Base-by-base conservation (phyloP, 1,284 basidiomycete genomes). In the Moesziomyces globuligerus region DNA sequence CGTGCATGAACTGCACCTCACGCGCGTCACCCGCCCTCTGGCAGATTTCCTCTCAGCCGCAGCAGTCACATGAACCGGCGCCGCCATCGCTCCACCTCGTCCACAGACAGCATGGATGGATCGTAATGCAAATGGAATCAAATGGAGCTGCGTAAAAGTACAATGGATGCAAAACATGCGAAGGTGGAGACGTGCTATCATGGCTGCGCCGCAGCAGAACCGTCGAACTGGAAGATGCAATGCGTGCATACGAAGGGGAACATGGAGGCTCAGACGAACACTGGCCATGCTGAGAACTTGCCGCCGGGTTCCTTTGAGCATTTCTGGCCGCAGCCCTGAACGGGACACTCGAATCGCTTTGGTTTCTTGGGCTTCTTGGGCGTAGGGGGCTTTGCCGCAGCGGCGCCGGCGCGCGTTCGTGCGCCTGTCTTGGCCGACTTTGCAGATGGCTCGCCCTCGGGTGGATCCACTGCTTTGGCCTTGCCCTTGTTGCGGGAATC, bases 301-400 rank as follows among this genome's bases (percentile, higher is more conserved):
- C 65, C 52, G 32, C 62, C 62, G 13, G 48, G 24, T 40, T 76
- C 73, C 20, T 72, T 75, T 43, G 54, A 52, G 52, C 76, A 76
- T 18, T 57, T 67, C 61, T 79, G 76, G 10, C 55, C 54, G 43
- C 76, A 79, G 23, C 74, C 72, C 25, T 64, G 44, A 15, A 79
- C 73, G n/a, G 76, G 76, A 42, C 76, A 79, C 25, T 43, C 21
- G 50, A 79, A 79, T 8, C 59, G 56, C 38, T 66, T 64, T 0
- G 74, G 65, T 42, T 74, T 64, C 40, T 58, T 55, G 8, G 62
- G 28, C 46, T 54, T 55, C 29, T 38, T 54, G 6, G 64, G 50
- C 7, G 55, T 26, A 6, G 43, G 0, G 6, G 56, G 32, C 15
- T 42, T 48, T 21, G 44, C 32, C 10, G 41, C 17, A 9, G 40